Evolutionary conservation across 2,329 filamentous ascomycete genomes (phyloP).

Genomic region (Stemphylium lycopersici): DNA sequence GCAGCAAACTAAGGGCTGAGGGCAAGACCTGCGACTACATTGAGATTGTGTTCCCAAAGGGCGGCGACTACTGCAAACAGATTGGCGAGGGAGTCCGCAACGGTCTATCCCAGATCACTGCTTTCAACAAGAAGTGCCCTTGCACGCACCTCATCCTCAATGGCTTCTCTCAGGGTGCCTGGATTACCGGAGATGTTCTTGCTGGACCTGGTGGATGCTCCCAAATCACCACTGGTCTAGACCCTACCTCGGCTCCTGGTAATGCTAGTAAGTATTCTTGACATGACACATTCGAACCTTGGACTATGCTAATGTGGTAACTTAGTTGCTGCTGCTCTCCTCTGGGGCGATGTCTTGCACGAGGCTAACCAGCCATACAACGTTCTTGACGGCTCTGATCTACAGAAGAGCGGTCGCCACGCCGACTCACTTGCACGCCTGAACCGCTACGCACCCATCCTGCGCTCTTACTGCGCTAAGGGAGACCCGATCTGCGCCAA

Average conservation of each 20-base stretch:
- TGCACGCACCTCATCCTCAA: conserved; percentile 62
- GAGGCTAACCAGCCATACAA: conserved; percentile 31
- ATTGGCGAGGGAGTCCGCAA: conserved; percentile 28
- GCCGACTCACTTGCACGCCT: conserved; percentile 23
- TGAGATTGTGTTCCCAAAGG: conserved; percentile 25
- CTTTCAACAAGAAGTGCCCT: conserved; percentile 61
- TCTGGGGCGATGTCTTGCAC: conserved; percentile 33
- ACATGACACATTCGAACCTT: conserved; percentile 20
- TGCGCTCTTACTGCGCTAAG: conserved; percentile 67
- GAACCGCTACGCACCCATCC: conserved; percentile 51
- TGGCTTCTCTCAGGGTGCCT: conserved; percentile 65
- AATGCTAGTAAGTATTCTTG: conserved; percentile 31
- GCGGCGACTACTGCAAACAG: conserved; percentile 26
- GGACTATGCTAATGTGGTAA: conserved; percentile 26
- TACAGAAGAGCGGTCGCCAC: conserved; percentile 21
- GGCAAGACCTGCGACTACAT: conserved; percentile 35
- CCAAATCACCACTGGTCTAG: conserved; percentile 24
- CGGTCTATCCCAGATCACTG: conserved; percentile 54
- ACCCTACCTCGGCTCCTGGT: conserved; percentile 27
- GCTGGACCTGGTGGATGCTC: conserved; percentile 52
- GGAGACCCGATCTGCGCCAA: conserved; percentile 69
- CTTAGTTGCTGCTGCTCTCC: conserved; percentile 33
- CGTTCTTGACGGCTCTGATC: conserved; percentile 25
- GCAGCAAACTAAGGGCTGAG: conserved; percentile 28
- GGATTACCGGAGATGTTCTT: conserved; percentile 65